A percentile compares a stretch with the other conserved stretches of the same genome.
phyloP scores from a whole-genome alignment of 345 rosid genomes.

The Eucalyptus polyanthemos region DNA sequence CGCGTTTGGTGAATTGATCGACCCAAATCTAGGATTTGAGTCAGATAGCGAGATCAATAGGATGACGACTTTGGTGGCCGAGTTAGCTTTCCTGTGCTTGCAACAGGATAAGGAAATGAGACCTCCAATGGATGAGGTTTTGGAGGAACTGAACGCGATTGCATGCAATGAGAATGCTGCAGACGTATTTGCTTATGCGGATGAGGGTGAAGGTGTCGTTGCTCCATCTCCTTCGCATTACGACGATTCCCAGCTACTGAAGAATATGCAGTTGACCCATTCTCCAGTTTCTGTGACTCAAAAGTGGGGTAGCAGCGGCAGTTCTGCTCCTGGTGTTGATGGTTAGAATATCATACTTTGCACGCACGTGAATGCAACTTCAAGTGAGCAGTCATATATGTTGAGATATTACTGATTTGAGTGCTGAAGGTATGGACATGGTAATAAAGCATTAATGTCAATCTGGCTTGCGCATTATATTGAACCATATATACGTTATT shows the following conservation, averaged over 20 bases:
- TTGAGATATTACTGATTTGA: neutral
- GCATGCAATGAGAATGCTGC: neutral
- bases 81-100: constrained; percentile 4
- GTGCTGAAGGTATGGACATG: neutral
- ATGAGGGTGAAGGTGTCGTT: neutral
- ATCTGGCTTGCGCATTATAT: neutral
- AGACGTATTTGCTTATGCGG: neutral
- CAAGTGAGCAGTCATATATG: neutral
- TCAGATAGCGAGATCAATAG: neutral
- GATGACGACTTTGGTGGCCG: neutral
- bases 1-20: neutral
- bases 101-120: constrained; percentile 1
- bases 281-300: neutral
- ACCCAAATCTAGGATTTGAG: neutral
- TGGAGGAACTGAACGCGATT: neutral
- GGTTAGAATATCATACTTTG: neutral
- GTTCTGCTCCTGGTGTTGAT: neutral
- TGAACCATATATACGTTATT: too few species aligned
- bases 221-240: neutral
- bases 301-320: neutral
- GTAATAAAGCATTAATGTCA: neutral
- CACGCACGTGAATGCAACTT: neutral
- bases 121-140: neutral
- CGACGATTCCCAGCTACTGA: neutral
- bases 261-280: neutral